Base-by-base conservation (phyloP, 2,329 filamentous ascomycete species). In the Hypoxylon sp. region DNA sequence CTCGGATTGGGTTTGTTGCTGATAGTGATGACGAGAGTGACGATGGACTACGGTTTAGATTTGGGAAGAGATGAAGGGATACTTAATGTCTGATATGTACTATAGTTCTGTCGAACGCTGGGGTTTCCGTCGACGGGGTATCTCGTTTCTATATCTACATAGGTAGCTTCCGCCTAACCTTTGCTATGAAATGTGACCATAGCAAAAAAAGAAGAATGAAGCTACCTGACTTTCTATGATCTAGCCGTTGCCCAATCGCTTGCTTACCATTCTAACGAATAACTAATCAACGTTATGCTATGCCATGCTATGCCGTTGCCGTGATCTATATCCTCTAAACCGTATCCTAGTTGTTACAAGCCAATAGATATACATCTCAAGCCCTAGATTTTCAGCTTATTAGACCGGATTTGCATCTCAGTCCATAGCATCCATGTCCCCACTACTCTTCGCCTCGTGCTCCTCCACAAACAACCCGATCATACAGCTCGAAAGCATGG, bases 381-480 rank as follows among this genome's bases (percentile, higher is more conserved):
- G 13, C 15, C 20, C 15, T 6, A 4, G 9, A n/a, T 7, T 20
- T 21, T 36, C 26, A 9, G 37, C 12, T 17, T 20, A 35, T 27
- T 19, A 16, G 11, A 9, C 17, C 3, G 2, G 20, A 7, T 32
- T 23, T n/a, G 15, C 23, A 19, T 30, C 51, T 64, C 69, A 84
- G 63, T 87, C 84, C 83, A 87, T 84, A 61, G 80, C 74, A 25
- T 86, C 82, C 80, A 85, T 82, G 17, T 59, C 63, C 3, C 61
- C 60, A 1, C 27, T 34, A 11, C 51, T 52, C 15, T 57, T 59
- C 5, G 65, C 70, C 41, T 72, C 66, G 26, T 62, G 70, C 67
- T 88, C 86, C 0, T 81, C 79, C 4, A 88, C 84, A 45, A 84
- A 70, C 40, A 88, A 73, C 1, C 86, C 86, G 11, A 89, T 72